A percentile compares a stretch with the other conserved stretches of the same genome.
phyloP scores from a whole-genome alignment of 768 basidiomycete genomes.

The Tulasnella sp. region DNA sequence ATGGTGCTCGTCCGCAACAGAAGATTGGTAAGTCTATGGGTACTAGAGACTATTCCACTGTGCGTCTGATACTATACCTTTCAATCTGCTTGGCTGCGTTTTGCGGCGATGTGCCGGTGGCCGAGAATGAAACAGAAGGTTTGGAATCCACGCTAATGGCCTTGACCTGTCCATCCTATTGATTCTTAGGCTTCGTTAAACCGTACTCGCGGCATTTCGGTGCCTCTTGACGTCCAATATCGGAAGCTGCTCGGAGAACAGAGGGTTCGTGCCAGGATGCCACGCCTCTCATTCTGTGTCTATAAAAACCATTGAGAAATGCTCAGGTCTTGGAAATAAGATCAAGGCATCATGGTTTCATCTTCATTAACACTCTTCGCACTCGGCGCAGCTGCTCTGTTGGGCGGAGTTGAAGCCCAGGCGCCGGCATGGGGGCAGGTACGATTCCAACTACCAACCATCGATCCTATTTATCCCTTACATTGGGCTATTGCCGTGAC shows the following conservation, averaged over 20 bases:
- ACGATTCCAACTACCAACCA: background rate
- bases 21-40: background rate
- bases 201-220: background rate
- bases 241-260: background rate
- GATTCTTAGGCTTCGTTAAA: background rate
- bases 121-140: background rate
- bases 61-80: background rate
- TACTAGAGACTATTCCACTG: background rate
- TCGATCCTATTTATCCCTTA: background rate
- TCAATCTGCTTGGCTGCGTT: background rate
- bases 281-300: background rate
- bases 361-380: background rate
- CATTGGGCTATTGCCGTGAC: conserved; percentile 29
- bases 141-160: background rate
- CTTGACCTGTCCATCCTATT: background rate
- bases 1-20: background rate
- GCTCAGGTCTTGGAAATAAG: background rate
- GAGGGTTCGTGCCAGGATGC: background rate
- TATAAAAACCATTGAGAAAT: background rate
- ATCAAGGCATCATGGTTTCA: background rate
- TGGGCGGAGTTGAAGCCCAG: conserved; percentile 18
- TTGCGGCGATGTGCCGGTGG: background rate
- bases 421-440: conserved; percentile 7
- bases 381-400: conserved; percentile 22
- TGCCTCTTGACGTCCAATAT: background rate